Conservation (phyloP, 306 rosid species). For the Cucurbita moschata region DNA sequence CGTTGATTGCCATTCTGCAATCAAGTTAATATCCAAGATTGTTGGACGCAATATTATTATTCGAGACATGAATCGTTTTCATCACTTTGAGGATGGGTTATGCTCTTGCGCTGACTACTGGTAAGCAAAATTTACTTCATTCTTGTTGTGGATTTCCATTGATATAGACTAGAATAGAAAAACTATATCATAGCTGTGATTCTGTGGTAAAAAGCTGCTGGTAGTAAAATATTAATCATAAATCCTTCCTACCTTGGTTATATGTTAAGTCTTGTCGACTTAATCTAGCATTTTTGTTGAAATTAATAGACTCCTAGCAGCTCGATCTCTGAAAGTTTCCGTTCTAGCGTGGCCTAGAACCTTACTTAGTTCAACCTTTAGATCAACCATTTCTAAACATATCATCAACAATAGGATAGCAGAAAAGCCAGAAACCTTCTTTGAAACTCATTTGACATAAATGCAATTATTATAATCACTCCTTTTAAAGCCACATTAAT, state of each 20-base stretch:
- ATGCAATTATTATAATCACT: no score
- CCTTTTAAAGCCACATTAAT: no score
- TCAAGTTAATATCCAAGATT: constrained; percentile 51
- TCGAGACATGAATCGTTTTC: constrained; percentile 68
- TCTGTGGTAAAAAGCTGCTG: neutral
- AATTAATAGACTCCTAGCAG: neutral
- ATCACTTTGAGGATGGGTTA: constrained; percentile 55
- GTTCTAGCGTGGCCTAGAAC: neutral
- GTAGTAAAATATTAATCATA: neutral
- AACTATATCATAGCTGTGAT: neutral
- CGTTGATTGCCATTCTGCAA: constrained; percentile 62
- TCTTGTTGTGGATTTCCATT: neutral
- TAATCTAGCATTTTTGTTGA: neutral
- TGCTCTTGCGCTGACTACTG: constrained; percentile 66
- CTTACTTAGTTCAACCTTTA: neutral
- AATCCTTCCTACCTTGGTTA: no score
- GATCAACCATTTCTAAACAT: neutral
- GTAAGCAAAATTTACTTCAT: constrained; percentile 18
- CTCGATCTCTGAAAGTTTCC: neutral
- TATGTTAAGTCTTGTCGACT: no score
- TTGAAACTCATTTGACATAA: no score
- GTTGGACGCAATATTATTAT: constrained; percentile 43
- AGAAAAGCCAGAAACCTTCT: no score
- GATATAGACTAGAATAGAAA: neutral
- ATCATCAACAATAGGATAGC: no score